These are phyloP conservation scores for Earliella scabrosa DNA, from an alignment of 1,284 basidiomycete genomes.

Conservation along the genomic window DNA sequence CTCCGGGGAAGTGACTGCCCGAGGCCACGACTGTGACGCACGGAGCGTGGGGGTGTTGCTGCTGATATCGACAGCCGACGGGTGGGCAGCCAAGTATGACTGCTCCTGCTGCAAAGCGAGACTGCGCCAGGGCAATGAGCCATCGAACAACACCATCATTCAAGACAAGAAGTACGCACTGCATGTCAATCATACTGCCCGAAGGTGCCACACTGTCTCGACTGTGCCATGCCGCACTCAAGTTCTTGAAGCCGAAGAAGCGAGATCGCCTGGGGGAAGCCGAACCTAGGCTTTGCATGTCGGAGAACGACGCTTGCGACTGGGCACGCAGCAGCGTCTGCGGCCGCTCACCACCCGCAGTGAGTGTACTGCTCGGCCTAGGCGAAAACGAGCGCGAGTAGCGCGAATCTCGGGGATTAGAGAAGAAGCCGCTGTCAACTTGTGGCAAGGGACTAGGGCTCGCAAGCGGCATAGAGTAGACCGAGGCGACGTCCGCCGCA, in stretches of 20 bases:
- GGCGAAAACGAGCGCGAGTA: slow-evolving; percentile 61
- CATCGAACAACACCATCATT: neutral
- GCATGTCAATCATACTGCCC: slow-evolving; percentile 93
- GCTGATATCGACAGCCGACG: slow-evolving; percentile 26
- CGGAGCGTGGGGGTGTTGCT: slow-evolving; percentile 46
- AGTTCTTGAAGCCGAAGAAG: slow-evolving; percentile 84
- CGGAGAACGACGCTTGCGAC: slow-evolving; percentile 79
- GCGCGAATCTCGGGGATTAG: slow-evolving; percentile 53
- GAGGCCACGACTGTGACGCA: slow-evolving; percentile 59
- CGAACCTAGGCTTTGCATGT: slow-evolving; percentile 72
- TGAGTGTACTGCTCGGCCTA: slow-evolving; percentile 68
- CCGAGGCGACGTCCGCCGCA: slow-evolving; percentile 67
- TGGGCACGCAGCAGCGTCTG: slow-evolving; percentile 63
- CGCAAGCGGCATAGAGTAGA: slow-evolving; percentile 65
- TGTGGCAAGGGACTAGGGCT: slow-evolving; percentile 59
- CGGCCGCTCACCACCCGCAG: slow-evolving; percentile 59
- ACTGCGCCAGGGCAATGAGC: slow-evolving; percentile 43
- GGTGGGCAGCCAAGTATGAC: slow-evolving; percentile 38
- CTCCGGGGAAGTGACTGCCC: slow-evolving; percentile 34
- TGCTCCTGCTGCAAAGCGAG: slow-evolving; percentile 75
- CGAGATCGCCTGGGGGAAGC: slow-evolving; percentile 71
- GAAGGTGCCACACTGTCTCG: slow-evolving; percentile 79
- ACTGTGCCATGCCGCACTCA: slow-evolving; percentile 76
- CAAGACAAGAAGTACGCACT: slow-evolving; percentile 58
- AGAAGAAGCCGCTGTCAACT: slow-evolving; percentile 61